Evolutionary conservation across 2,329 filamentous ascomycete species (phyloP), one percentile per base, ranked within the genome.

Genomic region (Lasiodiplodia hormozganensis): DNA sequence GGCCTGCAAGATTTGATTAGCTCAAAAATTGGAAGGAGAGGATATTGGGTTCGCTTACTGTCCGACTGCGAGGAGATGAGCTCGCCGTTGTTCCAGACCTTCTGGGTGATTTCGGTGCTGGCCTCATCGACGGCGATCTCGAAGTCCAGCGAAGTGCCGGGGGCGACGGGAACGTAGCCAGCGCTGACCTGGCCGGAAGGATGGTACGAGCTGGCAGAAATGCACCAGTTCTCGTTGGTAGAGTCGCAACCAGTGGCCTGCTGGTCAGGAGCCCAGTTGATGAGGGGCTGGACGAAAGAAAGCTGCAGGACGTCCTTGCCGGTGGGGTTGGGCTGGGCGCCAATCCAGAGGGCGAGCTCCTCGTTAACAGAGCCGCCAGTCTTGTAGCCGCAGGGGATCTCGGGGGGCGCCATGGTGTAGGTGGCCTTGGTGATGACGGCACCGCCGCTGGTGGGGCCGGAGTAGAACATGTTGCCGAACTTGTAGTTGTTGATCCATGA

Each of bases 381-480:
- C 4, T 49, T 51, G 54, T 58, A 64, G 65, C 58, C 54, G 64
- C 62, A 67, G 1, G 69, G 69, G 18, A 62, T 40, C 10, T 21
- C 52, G 11, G 68, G 68, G 3, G 58, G 68, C 2, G 40, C n/a
- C 64, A 70, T 54, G 21, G 64, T 68, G 53, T 69, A 70, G 18
- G 69, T 70, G 21, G 69, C 69, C 56, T 69, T 69, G 18, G 69
- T 70, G 49, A 70, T 70, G 65, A 68, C 49, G 28, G 56, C 49
- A 16, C 68, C 69, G 31, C 67, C 62, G 28, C 64, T 65, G 12
- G 69, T 69, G 1, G 69, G 69, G 16, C 69, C 68, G 7, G 47
- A 14, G 69, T 69, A 69, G 53, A 70, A 70, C 52, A 62, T 69
- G 65, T 70, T 70, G 36, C 69, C 69, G 49, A 58, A 70, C 57